Base-by-base conservation (phyloP, 2,329 filamentous ascomycete genomes). In the Fusarium pilosicola region DNA sequence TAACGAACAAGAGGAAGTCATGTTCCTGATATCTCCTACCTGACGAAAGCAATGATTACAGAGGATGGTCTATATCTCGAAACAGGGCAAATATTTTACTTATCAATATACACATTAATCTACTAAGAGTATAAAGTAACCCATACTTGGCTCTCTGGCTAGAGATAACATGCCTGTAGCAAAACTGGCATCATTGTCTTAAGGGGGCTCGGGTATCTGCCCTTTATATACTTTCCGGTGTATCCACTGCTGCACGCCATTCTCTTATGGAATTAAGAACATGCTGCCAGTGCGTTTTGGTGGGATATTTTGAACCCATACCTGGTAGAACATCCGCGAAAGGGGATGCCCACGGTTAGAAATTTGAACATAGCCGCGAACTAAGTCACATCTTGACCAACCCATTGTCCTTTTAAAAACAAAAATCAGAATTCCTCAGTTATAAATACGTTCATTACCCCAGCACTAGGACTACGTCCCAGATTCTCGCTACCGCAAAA, bases 211-310 rank as follows among this genome's bases (percentile, higher is more conserved):
- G 30, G 30, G 14, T n/a, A 6, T 34, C 17, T 24, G 6, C 9
- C n/a, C 17, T 34, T 34, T 52, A 34, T 34, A 34, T 24, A 24
- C 17, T 11, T 52, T 52, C 9, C 4, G 2, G 11, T 2, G 12
- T 28, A 22, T 15, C 15, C 10, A 51, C 12, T 12, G 2, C 30
- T 20, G 12, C 17, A 34, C 9, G 3, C 5, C 1, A 4, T 20
- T 20, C 0, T 0, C 2, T 0, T 1, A 8, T 7, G 8, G 2
- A 15, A 6, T 11, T 6, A 34, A 34, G n/a, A 14, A 15, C 13
- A 24, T 14, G 3, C 8, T 20, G 6, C 17, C 2, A 24, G 22
- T 24, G 4, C 32, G 32, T 32, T 32, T 32, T 3, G 32, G 32
- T 32, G 32, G 32, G 32, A 32, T 15, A 7, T 15, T 32, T 32